Evolutionary conservation across 2,329 filamentous ascomycete genomes (phyloP).

Genomic region (Verticillium albo-atrum): DNA sequence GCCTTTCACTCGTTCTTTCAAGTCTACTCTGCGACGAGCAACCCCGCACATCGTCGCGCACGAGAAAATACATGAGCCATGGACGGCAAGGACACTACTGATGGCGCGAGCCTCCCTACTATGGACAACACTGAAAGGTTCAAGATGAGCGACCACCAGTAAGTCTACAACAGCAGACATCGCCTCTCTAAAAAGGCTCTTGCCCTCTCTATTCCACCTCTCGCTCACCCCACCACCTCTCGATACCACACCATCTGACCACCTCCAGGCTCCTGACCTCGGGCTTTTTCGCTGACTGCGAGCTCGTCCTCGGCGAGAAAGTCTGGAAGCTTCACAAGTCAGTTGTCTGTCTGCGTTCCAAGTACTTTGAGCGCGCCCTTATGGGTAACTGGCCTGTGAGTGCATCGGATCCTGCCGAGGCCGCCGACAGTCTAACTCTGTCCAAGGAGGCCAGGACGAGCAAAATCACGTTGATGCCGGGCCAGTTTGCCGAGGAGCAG

Average conservation of each 20-base stretch:
- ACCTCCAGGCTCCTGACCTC: not conserved
- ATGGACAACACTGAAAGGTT: not conserved
- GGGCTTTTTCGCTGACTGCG: not conserved
- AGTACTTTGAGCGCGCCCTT: not conserved
- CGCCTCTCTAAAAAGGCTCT: no score
- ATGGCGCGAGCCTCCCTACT: not conserved
- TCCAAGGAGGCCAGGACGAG: slow-evolving; percentile 1
- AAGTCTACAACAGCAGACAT: not conserved
- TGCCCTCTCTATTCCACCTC: not conserved
- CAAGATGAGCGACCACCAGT: not conserved
- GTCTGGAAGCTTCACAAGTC: not conserved
- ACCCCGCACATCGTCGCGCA: no score
- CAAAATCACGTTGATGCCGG: not conserved
- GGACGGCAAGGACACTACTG: not conserved
- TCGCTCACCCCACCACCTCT: not conserved
- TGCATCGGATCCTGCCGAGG: not conserved
- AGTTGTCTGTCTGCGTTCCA: not conserved
- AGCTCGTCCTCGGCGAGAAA: not conserved
- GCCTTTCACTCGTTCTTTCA: no score
- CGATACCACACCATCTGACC: not conserved
- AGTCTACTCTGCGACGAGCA: no score
- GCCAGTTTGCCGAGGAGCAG: not conserved
- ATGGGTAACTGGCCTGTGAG: not conserved
- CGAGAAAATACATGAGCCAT: not conserved
- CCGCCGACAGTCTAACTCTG: not conserved